A percentile compares a stretch with the other conserved stretches of the same genome.
phyloP scores from a whole-genome alignment of 1,284 basidiomycete species.

The Ceratobasidium sp. region DNA sequence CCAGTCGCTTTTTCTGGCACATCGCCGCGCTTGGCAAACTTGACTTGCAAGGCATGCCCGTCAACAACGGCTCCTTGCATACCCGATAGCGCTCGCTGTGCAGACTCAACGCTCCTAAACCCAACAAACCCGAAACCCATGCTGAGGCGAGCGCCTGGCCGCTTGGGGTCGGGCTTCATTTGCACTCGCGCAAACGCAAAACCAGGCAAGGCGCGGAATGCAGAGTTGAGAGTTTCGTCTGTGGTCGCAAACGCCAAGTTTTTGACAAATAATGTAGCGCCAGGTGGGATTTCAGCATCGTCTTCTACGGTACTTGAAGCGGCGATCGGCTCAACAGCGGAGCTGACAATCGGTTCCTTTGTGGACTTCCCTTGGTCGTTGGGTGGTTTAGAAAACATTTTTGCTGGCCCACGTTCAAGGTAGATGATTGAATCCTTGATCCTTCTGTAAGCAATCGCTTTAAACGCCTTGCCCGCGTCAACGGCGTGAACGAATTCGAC shows the following conservation, averaged over 20 bases:
- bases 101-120: constrained; percentile 78
- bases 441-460: constrained; percentile 84
- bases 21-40: constrained; percentile 70
- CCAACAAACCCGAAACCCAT: constrained; percentile 99
- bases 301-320: constrained; percentile 48
- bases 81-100: constrained; percentile 77
- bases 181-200: constrained; percentile 92
- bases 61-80: constrained; percentile 87
- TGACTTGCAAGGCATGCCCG: constrained; percentile 84
- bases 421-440: constrained; percentile 91
- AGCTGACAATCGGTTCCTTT: constrained; percentile 43
- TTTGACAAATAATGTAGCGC: constrained; percentile 93
- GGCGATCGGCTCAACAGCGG: constrained; percentile 55
- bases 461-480: constrained; percentile 80
- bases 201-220: constrained; percentile 80
- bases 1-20: constrained; percentile 52
- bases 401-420: constrained; percentile 89
- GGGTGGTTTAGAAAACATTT: constrained; percentile 66
- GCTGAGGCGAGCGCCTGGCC: constrained; percentile 64
- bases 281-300: constrained; percentile 61
- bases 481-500: constrained; percentile 82
- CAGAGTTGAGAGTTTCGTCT: constrained; percentile 69
- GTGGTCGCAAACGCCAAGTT: constrained; percentile 94
- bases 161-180: constrained; percentile 87
- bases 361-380: background rate